A percentile compares a stretch with the other conserved stretches of the same genome.
These are phyloP conservation scores for Rutidosis leptorrhynchoides DNA, from an alignment of 129 eudicot species.

Conservation along the genomic window DNA sequence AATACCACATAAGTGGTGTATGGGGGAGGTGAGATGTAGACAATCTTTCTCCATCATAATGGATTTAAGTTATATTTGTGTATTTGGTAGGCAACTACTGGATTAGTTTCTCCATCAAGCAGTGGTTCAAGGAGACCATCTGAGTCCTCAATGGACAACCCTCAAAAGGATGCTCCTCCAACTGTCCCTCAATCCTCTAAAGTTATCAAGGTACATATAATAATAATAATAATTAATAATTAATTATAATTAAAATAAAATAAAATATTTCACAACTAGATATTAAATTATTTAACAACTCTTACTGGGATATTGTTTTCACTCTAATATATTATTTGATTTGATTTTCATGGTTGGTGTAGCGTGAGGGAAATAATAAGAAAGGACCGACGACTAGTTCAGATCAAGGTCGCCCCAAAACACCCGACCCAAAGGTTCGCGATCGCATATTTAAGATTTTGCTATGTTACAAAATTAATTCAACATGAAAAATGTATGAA, in stretches of 20 bases:
- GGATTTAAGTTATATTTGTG: conserved; percentile 28
- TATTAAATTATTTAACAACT: conserved; percentile 23
- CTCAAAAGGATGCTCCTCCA: conserved; percentile 48
- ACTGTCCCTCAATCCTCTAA: conserved; percentile 56
- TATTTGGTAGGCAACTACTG: conserved; percentile 72
- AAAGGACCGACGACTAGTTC: conserved; percentile 82
- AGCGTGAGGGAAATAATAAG: conserved; percentile 93
- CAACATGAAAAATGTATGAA: neutral
- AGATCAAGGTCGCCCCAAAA: conserved; percentile 82
- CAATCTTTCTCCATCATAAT: too few species aligned
- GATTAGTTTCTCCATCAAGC: conserved; percentile 68
- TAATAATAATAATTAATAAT: too few species aligned
- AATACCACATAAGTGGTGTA: too few species aligned
- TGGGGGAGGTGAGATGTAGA: too few species aligned
- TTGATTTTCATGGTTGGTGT: conserved; percentile 26
- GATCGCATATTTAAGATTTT: neutral
- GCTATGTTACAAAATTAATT: neutral
- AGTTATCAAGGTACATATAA: conserved; percentile 72
- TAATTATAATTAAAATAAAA: too few species aligned
- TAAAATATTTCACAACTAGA: conserved; percentile 15
- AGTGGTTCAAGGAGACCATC: conserved; percentile 84
- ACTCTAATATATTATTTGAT: neutral
- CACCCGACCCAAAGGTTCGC: conserved; percentile 88
- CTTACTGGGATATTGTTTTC: conserved; percentile 29
- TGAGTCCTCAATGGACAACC: conserved; percentile 76